Evolutionary conservation across 257 asterid genomes (phyloP), one percentile per base, ranked within the genome.

Genomic region (Fraxinus excelsior): DNA sequence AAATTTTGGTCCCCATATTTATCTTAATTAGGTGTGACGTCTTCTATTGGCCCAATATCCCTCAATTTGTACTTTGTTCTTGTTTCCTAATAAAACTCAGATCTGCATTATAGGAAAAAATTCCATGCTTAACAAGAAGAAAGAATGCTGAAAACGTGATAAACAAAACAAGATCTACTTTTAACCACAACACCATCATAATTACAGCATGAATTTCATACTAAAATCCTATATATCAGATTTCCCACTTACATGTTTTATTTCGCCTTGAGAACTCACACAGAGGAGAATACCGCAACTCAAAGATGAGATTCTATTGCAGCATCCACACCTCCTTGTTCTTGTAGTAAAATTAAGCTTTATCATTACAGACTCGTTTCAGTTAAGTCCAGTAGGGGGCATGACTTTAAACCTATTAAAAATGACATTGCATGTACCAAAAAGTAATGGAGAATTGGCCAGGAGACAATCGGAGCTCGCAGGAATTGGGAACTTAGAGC

Each of bases 381-480:
- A 81, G 19, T 26, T 91, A 79, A 92, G 98, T 77, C 99, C 99
- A 0, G 91, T 91, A 0, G 96, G 94, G 8, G 96, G 92, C 16
- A 67, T 7, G 91, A 89, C 78, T 95, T 95, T 62, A 83, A 78
- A 76, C 97, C 99, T 0, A 88, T 91, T 16, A 90, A 74, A 77
- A 91, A 89, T 71, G 88, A 91, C 73, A 85, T 94, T 0, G 96
- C 97, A 4, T 82, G 28, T 91, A 83, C 78, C 35, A 76, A 21
- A 76, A 85, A 72, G 97, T 94, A 75, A 92, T 92, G 93, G 80
- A 79, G 70, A 81, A 72, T 12, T 94, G 97, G 99, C 92, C 83
- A 1, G 79, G 88, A 67, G 97, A 94, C 81, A 84, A 92, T 69
- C 70, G 16, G 25, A 94, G 95, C 81, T 85, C 96, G n/a, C 64